phyloP scores from a whole-genome alignment of 495 filamentous ascomycete genomes.

The Astrothelium subdiscretum region DNA sequence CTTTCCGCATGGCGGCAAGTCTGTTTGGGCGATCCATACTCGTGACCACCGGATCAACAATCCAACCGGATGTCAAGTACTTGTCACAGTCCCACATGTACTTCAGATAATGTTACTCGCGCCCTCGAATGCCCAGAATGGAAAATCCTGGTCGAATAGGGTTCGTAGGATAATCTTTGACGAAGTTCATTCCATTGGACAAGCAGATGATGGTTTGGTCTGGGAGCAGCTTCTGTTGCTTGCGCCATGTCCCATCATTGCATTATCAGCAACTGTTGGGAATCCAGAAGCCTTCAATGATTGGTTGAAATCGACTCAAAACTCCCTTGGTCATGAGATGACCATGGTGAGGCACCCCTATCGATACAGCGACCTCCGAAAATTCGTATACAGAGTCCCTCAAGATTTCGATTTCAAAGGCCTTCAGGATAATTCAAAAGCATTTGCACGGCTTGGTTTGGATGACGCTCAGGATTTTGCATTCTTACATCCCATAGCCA shows the following conservation, averaged over 20 bases:
- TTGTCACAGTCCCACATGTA: slow-evolving; percentile 68
- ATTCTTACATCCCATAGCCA: slow-evolving; percentile 59
- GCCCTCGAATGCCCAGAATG: slow-evolving; percentile 43
- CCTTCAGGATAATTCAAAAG: slow-evolving; percentile 29
- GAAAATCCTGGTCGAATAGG: slow-evolving; percentile 48
- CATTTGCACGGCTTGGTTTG: slow-evolving; percentile 37
- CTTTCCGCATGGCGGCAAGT: slow-evolving; percentile 43
- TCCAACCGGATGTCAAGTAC: slow-evolving; percentile 56
- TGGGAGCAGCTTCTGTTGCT: slow-evolving; percentile 73
- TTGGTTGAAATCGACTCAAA: slow-evolving; percentile 55
- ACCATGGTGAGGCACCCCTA: slow-evolving; percentile 53
- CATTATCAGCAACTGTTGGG: slow-evolving; percentile 68
- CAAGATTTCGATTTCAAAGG: slow-evolving; percentile 45
- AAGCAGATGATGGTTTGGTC: slow-evolving; percentile 63
- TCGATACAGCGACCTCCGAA: slow-evolving; percentile 63
- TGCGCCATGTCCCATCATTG: slow-evolving; percentile 67
- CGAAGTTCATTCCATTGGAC: slow-evolving; percentile 71
- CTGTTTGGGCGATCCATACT: slow-evolving; percentile 71
- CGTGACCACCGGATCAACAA: slow-evolving; percentile 62
- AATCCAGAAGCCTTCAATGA: slow-evolving; percentile 58
- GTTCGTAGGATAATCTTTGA: slow-evolving; percentile 72
- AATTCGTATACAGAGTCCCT: slow-evolving; percentile 49
- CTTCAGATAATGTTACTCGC: slow-evolving; percentile 68
- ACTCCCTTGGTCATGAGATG: slow-evolving; percentile 42
- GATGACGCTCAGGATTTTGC: slow-evolving; percentile 39